Evolutionary conservation across 495 filamentous ascomycete genomes (phyloP), one percentile per base, ranked within the genome.

Genomic region (Penicillium desertorum): DNA sequence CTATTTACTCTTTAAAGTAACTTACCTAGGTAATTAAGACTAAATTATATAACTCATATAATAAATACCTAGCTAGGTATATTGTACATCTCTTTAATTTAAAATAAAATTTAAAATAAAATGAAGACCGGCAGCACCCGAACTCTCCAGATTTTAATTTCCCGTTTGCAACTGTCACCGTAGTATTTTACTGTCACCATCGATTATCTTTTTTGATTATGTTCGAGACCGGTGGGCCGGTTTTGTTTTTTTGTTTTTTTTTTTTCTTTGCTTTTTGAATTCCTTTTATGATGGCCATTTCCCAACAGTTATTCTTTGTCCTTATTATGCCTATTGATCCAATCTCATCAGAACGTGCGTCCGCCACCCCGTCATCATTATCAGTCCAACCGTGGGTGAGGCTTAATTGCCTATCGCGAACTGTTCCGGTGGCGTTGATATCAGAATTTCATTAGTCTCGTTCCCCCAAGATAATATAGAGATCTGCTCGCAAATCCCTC

Each of bases 351-450:
- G 43, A 30, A 16, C n/a, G 23, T 29, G 50, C 36, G 6, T 17
- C 34, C 10, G 56, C 64, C 57, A 58, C 47, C 44, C 46, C 58
- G 61, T 66, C 61, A 66, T 64, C 56, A 46, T 57, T 51, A 46
- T 53, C 27, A 25, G 50, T 56, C 53, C 51, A 48, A 39, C 61
- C 58, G 61, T 64, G 63, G 63, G 57, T 44, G 42, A 48, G 45
- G 45, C 45, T 61, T 36, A 54, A 44, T 47, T 32, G 36, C 23
- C 50, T 58, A 55, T 54, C 52, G 45, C 45, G 8, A 47, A 19
- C 44, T 9, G 19, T 34, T 25, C 59, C 51, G 51, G 62, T 67
- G 64, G 64, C 64, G 64, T 19, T 44, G 50, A 53, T 51, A 59
- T 49, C 58, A 60, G 16, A 23, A 54, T 59, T 50, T 30, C 23